Conservation (phyloP, 2,329 filamentous ascomycete genomes). For the Macrophomina tecta region DNA sequence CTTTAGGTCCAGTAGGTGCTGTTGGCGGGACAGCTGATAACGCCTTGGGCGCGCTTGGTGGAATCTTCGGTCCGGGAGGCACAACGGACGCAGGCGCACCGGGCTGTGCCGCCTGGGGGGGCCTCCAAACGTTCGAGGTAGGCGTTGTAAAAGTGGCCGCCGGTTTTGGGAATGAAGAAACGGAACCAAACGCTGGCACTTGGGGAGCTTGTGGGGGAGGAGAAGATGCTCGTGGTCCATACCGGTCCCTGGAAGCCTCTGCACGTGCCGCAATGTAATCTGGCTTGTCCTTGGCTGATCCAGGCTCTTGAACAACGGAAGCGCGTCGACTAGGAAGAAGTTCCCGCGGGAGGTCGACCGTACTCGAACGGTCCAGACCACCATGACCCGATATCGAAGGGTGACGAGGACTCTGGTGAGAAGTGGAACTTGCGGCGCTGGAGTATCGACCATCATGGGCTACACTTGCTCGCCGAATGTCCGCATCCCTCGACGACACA, state of each 20-base stretch:
- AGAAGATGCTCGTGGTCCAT: slow-evolving; percentile 54
- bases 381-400: slow-evolving; percentile 24
- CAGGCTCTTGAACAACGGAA: slow-evolving; percentile 43
- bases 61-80: slow-evolving; percentile 37
- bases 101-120: slow-evolving; percentile 44
- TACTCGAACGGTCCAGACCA: slow-evolving; percentile 13
- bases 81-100: slow-evolving; percentile 39
- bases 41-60: slow-evolving; percentile 46
- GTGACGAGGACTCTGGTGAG: slow-evolving; percentile 25
- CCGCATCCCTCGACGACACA: slow-evolving; percentile 28
- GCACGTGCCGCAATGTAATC: slow-evolving; percentile 53
- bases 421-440: slow-evolving; percentile 2
- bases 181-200: slow-evolving; percentile 62
- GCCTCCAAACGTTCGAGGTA: slow-evolving; percentile 50
- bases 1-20: slow-evolving; percentile 35
- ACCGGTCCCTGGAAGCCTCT: slow-evolving; percentile 54
- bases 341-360: slow-evolving; percentile 16
- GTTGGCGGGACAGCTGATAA: slow-evolving; percentile 31
- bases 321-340: slow-evolving; percentile 39
- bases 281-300: slow-evolving; percentile 46
- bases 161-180: slow-evolving; percentile 31
- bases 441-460: slow-evolving; percentile 24
- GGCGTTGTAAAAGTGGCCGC: slow-evolving; percentile 26
- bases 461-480: slow-evolving; percentile 28
- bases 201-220: slow-evolving; percentile 60